Conservation (phyloP, 441 rosid genomes). For the Jatropha podagrica region DNA sequence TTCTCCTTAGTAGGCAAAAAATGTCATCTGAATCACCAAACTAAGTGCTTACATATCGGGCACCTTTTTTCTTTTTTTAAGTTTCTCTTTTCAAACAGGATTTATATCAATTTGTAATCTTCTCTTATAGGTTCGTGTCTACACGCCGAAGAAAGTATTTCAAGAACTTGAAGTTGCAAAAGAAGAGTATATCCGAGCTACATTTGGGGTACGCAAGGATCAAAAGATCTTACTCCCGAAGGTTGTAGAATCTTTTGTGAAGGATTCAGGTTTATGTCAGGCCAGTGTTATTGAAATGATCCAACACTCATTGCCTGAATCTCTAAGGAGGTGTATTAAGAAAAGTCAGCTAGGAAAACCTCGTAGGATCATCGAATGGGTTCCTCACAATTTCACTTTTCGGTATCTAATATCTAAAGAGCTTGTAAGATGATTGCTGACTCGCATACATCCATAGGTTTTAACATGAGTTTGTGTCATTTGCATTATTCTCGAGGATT, state of each 20-base stretch:
- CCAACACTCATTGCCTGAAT: constrained; percentile 63
- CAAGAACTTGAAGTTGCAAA: constrained; percentile 90
- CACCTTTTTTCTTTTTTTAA: background rate
- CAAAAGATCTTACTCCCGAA: constrained; percentile 75
- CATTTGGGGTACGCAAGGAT: constrained; percentile 63
- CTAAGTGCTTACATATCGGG: background rate
- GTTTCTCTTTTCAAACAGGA: background rate
- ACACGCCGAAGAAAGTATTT: constrained; percentile 62
- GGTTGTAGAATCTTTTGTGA: constrained; percentile 70
- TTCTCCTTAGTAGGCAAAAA: background rate
- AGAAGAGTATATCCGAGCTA: constrained; percentile 78
- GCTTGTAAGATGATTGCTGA: constrained; percentile 49
- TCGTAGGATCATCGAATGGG: constrained; percentile 71
- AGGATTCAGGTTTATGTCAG: constrained; percentile 64
- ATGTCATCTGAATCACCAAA: background rate
- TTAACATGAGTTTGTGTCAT: background rate
- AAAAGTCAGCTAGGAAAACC: constrained; percentile 57
- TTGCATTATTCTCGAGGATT: constrained; percentile 20
- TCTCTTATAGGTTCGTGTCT: constrained; percentile 66
- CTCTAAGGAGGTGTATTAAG: constrained; percentile 49
- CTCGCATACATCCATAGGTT: background rate
- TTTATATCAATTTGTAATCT: background rate
- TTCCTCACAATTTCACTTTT: constrained; percentile 75
- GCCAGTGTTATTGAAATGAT: constrained; percentile 67
- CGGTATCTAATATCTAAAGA: constrained; percentile 86